phyloP scores from a whole-genome alignment of 2,329 filamentous ascomycete genomes.

The Aphanoascus verrucosus region DNA sequence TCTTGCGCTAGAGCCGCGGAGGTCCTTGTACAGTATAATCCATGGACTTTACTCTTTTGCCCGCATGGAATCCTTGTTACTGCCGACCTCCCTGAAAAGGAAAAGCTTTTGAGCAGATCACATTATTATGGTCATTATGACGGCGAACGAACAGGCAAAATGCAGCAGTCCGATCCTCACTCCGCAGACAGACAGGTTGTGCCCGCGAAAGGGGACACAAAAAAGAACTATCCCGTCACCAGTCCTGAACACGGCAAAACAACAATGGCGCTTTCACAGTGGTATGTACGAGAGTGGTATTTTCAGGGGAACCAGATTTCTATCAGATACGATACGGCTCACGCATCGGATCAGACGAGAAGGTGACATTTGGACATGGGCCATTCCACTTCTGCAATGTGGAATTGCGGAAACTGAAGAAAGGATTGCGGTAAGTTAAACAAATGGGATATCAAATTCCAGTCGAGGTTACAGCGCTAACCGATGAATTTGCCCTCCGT shows the following conservation, averaged over 20 bases:
- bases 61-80: background rate
- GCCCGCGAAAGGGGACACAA: too few species aligned
- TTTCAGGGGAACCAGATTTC: background rate
- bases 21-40: slow-evolving; percentile 1
- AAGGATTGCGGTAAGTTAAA: background rate
- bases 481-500: background rate
- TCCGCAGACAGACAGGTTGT: background rate
- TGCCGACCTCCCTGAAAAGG: background rate
- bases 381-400: background rate
- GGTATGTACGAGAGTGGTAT: background rate
- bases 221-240: too few species aligned
- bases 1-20: slow-evolving; percentile 5
- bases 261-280: background rate
- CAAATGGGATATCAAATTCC: background rate
- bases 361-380: slow-evolving; percentile 8
- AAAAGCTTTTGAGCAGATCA: background rate
- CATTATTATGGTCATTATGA: background rate
- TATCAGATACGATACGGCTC: background rate
- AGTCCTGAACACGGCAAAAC: background rate
- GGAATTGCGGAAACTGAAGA: background rate
- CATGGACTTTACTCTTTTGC: background rate
- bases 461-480: slow-evolving; percentile 14
- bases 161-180: background rate
- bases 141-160: background rate
- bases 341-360: slow-evolving; percentile 1